Percentiles rank a stretch among this genome's conserved stretches.
Conservation (phyloP, 2,329 filamentous ascomycete genomes). For the Fusarium sp. region DNA sequence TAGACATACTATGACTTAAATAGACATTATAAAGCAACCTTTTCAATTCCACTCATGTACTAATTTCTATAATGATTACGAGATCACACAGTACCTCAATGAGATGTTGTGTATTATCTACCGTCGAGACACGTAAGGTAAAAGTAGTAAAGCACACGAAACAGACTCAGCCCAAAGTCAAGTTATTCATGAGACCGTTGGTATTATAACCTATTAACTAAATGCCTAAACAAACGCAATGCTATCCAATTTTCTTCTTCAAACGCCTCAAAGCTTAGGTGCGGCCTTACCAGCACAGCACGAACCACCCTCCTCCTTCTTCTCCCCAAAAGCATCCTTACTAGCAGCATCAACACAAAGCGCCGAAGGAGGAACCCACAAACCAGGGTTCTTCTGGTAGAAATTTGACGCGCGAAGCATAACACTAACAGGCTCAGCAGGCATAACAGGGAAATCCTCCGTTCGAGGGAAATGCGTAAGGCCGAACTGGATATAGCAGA, state of each 20-base stretch:
- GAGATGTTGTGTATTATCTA: too few species aligned
- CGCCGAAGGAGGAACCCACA: constrained; percentile 77
- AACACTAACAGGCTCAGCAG: constrained; percentile 84
- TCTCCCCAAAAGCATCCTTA: constrained; percentile 35
- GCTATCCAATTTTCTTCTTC: background rate
- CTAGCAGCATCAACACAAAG: constrained; percentile 41
- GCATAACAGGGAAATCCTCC: constrained; percentile 95
- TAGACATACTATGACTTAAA: too few species aligned
- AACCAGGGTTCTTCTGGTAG: constrained; percentile 80
- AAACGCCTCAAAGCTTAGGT: constrained; percentile 22
- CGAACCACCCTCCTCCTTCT: constrained; percentile 35
- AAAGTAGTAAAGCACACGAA: too few species aligned
- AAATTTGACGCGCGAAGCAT: constrained; percentile 84
- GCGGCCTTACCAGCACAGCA: constrained; percentile 38
- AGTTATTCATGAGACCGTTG: background rate
- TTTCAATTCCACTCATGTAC: too few species aligned
- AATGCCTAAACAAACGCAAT: background rate
- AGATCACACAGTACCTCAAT: too few species aligned
- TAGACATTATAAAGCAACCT: too few species aligned
- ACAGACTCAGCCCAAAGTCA: rapidly evolving
- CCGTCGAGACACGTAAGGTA: too few species aligned
- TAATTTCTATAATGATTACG: too few species aligned
- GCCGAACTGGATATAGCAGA: constrained; percentile 95
- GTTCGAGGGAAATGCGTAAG: constrained; percentile 89
- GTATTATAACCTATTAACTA: background rate